These are phyloP conservation scores for Suhomyces sp. DNA, from an alignment of 805 yeast species.

Conservation along the genomic window DNA sequence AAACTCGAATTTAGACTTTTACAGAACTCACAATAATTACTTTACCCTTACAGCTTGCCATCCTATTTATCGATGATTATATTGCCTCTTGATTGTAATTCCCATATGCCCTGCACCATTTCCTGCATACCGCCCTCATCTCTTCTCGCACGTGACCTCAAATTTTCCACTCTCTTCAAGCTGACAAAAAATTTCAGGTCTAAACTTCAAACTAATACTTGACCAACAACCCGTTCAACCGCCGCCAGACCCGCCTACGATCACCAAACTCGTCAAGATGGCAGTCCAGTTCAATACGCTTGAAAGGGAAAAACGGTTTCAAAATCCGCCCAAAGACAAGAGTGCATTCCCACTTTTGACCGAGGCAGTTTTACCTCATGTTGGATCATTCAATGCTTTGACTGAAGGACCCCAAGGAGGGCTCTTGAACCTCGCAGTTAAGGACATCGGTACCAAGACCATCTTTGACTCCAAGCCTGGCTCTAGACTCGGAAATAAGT, in stretches of 20 bases:
- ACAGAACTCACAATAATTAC: too few species aligned
- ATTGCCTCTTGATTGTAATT: too few species aligned
- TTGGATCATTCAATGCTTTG: slow-evolving; percentile 93
- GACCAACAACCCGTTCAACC: too few species aligned
- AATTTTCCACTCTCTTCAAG: neutral
- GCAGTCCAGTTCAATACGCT: slow-evolving; percentile 73
- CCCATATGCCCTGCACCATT: neutral
- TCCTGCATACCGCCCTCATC: slow-evolving; percentile 3
- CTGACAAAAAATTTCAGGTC: slow-evolving; percentile 4
- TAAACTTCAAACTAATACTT: neutral
- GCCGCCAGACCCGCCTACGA: too few species aligned
- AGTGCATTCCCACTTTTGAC: slow-evolving; percentile 76
- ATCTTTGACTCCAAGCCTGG: slow-evolving; percentile 78
- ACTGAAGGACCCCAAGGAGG: slow-evolving; percentile 89
- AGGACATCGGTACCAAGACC: slow-evolving; percentile 84
- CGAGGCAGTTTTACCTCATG: slow-evolving; percentile 92
- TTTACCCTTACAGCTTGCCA: too few species aligned
- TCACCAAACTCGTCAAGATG: slow-evolving; percentile 22
- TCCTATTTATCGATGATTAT: too few species aligned
- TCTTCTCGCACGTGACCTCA: slow-evolving; percentile 9
- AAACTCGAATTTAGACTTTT: too few species aligned
- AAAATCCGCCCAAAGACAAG: slow-evolving; percentile 85
- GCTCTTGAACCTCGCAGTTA: slow-evolving; percentile 75
- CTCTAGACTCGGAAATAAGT: slow-evolving; percentile 77
- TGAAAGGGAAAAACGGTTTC: slow-evolving; percentile 82